Base-by-base conservation (phyloP, 1,139 yeast genomes). In the Candida anutae region DNA sequence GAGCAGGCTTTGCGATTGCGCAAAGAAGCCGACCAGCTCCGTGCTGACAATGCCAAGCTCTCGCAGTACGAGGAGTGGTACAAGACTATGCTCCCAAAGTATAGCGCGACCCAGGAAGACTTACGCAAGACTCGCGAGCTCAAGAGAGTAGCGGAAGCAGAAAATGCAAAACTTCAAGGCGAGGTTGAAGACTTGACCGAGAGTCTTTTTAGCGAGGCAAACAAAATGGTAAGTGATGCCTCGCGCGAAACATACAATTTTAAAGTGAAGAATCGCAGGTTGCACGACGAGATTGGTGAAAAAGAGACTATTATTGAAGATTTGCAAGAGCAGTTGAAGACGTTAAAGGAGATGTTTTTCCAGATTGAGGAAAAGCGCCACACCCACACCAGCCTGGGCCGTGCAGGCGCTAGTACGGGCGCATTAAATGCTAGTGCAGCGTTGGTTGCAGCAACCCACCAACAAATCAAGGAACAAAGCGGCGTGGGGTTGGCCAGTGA, bases 151-250 rank as follows among this genome's bases (percentile, higher is more conserved):
- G 76, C 82, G 1, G 82, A 78, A 36, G 56, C 60, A 12, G 79
- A 79, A 38, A 77, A 73, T 27, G 59, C 63, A 27, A 67, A 70
- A 36, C 53, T 84, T 26, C 69, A 76, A 33, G 70, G 64, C 13
- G 94, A 84, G 48, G 80, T 83, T 16, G 90, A 81, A 47, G 94
- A 83, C 25, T 58, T 84, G 30, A 72, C 85, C 1, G 84, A 77
- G 2, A 74, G 85, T 2, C 55, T 83, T 24, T 83, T 83, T 48
- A 78, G 74, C 42, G 90, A 82, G 46, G 94, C 94, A 13, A 82
- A 82, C 46, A 66, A 68, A 27, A 81, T 80, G 82, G 94, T 83
- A 10, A 72, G 75, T 34, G 71, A 72, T 39, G 93, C 90, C 1
- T 70, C 78, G 33, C 58, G 69, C 39, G 80, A 74, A 39, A 65